Conservation (phyloP, 1,284 basidiomycete species). For the Rugosomyces carneus region DNA sequence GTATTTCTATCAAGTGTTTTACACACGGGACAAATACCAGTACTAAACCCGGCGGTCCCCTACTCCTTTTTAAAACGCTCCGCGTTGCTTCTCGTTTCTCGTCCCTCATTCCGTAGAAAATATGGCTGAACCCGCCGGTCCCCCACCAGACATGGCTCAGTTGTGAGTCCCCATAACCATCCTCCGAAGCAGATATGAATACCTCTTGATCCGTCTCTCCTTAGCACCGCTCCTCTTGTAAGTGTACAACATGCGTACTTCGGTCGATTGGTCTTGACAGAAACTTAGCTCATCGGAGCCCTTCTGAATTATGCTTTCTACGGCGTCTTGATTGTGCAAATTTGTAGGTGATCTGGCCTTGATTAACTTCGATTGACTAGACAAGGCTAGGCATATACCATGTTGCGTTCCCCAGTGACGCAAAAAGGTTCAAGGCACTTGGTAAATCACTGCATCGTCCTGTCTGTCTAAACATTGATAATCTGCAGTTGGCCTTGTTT, state of each 20-base stretch:
- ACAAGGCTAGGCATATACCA: constrained; percentile 15
- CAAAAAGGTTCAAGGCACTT: constrained; percentile 7
- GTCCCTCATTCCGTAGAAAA: not conserved
- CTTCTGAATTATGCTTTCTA: constrained; percentile 5
- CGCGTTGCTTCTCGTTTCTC: not conserved
- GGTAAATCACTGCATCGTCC: constrained; percentile 7
- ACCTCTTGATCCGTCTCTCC: too few species aligned
- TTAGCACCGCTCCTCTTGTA: constrained; percentile 6
- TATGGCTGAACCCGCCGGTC: not conserved
- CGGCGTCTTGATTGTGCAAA: constrained; percentile 5
- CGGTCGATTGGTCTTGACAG: not conserved
- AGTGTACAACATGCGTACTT: not conserved
- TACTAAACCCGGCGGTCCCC: too few species aligned
- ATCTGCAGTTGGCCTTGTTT: constrained; percentile 15
- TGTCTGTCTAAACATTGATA: not conserved
- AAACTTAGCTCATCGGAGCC: constrained; percentile 1
- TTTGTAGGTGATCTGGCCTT: not conserved
- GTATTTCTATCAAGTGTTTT: too few species aligned
- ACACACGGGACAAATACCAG: too few species aligned
- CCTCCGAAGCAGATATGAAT: not conserved
- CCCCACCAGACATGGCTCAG: constrained; percentile 1
- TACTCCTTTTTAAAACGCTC: not conserved
- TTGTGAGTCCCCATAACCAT: not conserved
- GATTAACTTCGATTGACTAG: not conserved
- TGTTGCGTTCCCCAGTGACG: constrained; percentile 15